A percentile compares a stretch with the other conserved stretches of the same genome.
These are phyloP conservation scores for Asterochloris sp. DNA, from an alignment of 139 green algal genomes.

Conservation along the genomic window DNA sequence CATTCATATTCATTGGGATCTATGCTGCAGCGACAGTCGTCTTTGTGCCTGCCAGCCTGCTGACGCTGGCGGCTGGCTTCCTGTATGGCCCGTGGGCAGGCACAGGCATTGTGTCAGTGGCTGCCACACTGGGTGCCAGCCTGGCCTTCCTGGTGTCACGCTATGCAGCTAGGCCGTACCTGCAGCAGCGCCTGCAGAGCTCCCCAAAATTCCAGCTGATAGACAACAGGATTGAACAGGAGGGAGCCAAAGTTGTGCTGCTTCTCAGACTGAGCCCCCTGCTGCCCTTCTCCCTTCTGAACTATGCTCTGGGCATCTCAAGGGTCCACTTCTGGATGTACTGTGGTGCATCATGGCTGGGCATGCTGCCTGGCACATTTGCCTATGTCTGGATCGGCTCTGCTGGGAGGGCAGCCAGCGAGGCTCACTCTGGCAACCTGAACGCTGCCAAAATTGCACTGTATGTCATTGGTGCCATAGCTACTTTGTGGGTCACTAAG, in stretches of 20 bases:
- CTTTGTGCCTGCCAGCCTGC: constrained; percentile 64
- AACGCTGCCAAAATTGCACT: constrained; percentile 36
- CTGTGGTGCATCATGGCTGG: constrained; percentile 65
- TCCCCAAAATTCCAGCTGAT: constrained; percentile 45
- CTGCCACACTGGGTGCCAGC: constrained; percentile 52
- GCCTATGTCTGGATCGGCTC: constrained; percentile 75
- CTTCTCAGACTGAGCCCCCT: constrained; percentile 72
- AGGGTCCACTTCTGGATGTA: constrained; percentile 52
- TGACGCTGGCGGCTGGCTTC: constrained; percentile 73
- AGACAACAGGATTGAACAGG: constrained; percentile 39
- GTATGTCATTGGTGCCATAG: constrained; percentile 52
- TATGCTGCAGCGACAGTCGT: constrained; percentile 65
- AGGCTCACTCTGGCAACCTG: constrained; percentile 32
- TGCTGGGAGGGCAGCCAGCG: constrained; percentile 45
- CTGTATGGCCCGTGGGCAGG: constrained; percentile 67
- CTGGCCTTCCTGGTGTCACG: constrained; percentile 64
- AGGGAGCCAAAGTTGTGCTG: constrained; percentile 61
- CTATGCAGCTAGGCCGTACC: constrained; percentile 53
- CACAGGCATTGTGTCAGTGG: constrained; percentile 58
- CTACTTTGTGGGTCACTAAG: constrained; percentile 53
- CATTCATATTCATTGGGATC: constrained; percentile 47
- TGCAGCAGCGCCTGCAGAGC: constrained; percentile 31
- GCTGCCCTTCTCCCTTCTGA: constrained; percentile 70
- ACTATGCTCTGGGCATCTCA: constrained; percentile 69
- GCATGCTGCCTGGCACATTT: constrained; percentile 80